Evolutionary conservation across 352 stramenopile species (phyloP).

Genomic region (Pythium monospermum): DNA sequence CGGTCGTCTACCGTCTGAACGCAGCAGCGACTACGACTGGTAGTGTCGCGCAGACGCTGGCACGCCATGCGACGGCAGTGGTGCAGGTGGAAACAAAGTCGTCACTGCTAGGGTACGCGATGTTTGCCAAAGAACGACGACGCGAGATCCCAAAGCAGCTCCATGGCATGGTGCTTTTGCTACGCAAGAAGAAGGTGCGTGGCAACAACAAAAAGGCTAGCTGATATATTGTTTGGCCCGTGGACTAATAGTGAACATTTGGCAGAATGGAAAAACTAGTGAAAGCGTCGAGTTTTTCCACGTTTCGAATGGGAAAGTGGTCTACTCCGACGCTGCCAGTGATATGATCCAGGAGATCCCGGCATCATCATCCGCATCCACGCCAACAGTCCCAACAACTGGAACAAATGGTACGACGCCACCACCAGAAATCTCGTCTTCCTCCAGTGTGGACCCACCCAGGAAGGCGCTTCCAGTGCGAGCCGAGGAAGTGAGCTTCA

Average conservation of each 20-base stretch:
- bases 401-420: too few species aligned
- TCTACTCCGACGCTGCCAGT: conserved; percentile 19
- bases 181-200: conserved; percentile 63
- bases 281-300: conserved; percentile 70
- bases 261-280: conserved; percentile 54
- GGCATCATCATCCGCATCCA: background rate
- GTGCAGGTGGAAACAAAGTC: conserved; percentile 49
- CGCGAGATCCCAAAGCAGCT: conserved; percentile 55
- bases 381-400: background rate
- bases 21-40: conserved; percentile 15
- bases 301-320: conserved; percentile 19
- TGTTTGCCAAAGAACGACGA: conserved; percentile 54
- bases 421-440: background rate
- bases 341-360: background rate
- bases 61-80: conserved; percentile 38
- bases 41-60: conserved; percentile 25
- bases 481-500: conserved; percentile 66
- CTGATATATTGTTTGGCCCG: too few species aligned
- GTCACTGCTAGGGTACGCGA: conserved; percentile 48
- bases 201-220: too few species aligned
- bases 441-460: too few species aligned
- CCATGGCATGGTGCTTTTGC: conserved; percentile 51
- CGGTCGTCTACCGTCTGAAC: conserved; percentile 45
- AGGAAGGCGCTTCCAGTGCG: conserved; percentile 36
- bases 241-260: too few species aligned